phyloP scores from a whole-genome alignment of 306 rosid genomes.

The Corylus heterophylla region DNA sequence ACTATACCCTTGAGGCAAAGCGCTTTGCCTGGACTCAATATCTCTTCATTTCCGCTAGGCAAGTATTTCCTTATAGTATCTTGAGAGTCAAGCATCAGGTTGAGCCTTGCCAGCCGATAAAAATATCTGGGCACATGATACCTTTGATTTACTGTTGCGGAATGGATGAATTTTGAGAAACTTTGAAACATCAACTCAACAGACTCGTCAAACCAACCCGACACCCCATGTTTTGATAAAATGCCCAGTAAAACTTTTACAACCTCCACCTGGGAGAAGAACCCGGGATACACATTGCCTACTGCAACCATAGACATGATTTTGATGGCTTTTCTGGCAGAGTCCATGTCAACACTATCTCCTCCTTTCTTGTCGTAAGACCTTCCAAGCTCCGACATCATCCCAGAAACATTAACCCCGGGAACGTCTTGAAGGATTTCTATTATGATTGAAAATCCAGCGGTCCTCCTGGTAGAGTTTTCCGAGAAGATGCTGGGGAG shows the following conservation, averaged over 20 bases:
- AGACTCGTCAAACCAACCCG: background rate
- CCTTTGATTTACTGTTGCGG: background rate
- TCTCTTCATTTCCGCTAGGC: background rate
- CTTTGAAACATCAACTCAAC: background rate
- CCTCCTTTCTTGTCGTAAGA: background rate
- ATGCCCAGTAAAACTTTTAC: background rate
- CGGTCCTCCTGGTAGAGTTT: too few relatives aligned
- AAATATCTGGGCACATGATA: background rate
- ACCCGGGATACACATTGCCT: background rate
- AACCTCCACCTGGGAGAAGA: background rate
- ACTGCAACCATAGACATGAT: background rate
- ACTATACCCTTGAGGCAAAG: background rate
- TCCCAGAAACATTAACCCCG: background rate
- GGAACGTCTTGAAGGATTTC: too few relatives aligned
- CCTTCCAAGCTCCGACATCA: background rate
- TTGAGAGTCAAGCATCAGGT: background rate
- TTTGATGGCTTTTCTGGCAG: background rate
- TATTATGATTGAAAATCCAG: too few relatives aligned
- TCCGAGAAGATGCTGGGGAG: too few relatives aligned
- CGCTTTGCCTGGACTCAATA: background rate
- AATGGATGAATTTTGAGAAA: background rate
- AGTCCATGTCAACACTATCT: background rate
- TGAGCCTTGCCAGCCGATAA: background rate
- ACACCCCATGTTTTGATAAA: background rate
- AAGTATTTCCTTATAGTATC: background rate